Base-by-base conservation (phyloP, 176 grass and related monocot genomes). In the Bonia amplexicaulis region DNA sequence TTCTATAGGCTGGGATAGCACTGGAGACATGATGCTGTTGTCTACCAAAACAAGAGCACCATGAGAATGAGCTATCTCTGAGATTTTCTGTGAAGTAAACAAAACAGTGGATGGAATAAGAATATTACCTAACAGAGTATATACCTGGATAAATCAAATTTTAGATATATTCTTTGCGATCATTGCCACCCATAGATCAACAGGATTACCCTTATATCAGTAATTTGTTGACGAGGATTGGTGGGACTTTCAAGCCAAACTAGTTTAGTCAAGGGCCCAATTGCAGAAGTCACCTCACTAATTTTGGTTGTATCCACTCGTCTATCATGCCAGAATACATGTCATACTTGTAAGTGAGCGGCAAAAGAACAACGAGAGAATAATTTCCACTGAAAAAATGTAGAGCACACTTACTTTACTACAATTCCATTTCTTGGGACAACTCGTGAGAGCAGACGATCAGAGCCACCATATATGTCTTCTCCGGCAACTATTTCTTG, bases 201-300 rank as follows among this genome's bases (percentile, higher is more conserved):
- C 27, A 74, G 6, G 6, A n/a, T 81, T 87, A 95, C 96, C 62
- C 83, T 85, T 93, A 98, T 96, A 74, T 95, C 89, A 84, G 93
- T 95, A 81, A 98, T 95, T 66, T 98, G 93, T 75, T 88, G 93
- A 52, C 96, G 96, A 40, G 96, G 96, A 75, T 98, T 98, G 51
- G 96, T 98, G 60, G 96, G 96, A 83, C 96, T 98, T 80, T 98
- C 96, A 82, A 98, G 80, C 96, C 96, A 98, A 42, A 98, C 93
- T 69, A 94, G 84, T 75, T 74, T 98, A 74, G 96, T 98, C 57
- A 59, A 62, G 27, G 88, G 88, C 15, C 91, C 90, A 79, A 95
- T 80, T 89, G 93, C 88, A 79, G 87, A 85, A 69, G 37, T 47
- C n/a, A 92, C 91, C 52, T 95, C 91, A 29, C 71, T 77, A 75